phyloP scores from a whole-genome alignment of 768 basidiomycete species.

The Tulasnella sp. region DNA sequence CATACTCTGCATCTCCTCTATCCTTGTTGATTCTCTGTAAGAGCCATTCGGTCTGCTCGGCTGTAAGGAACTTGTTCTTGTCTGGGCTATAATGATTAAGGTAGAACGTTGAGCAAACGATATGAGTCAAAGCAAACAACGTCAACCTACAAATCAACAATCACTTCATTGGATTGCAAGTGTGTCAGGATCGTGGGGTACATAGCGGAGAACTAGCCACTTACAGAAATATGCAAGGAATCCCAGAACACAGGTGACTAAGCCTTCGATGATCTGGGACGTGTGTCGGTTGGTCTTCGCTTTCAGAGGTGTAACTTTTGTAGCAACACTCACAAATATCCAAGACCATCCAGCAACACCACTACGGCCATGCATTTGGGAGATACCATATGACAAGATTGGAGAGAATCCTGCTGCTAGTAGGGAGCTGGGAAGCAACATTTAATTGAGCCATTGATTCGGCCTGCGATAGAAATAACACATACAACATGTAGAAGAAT shows the following conservation, averaged over 20 bases:
- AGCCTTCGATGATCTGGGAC: constrained; percentile 5
- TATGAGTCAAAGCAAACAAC: too few relatives aligned
- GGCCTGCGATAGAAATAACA: background rate
- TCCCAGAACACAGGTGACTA: background rate
- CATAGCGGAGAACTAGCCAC: too few relatives aligned
- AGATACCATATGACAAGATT: constrained; percentile 11
- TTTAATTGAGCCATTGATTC: background rate
- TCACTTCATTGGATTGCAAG: background rate
- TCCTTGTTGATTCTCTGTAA: background rate
- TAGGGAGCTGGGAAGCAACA: background rate
- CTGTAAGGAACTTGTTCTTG: constrained; percentile 7
- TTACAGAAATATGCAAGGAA: constrained; percentile 2
- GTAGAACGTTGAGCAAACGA: background rate
- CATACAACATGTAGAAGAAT: constrained; percentile 1
- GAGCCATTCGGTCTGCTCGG: constrained; percentile 7
- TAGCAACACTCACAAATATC: constrained; percentile 54
- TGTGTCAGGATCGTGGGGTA: too few relatives aligned
- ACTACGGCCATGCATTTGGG: constrained; percentile 6
- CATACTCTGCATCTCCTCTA: constrained; percentile 6
- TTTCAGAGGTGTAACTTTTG: too few relatives aligned
- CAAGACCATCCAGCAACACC: constrained; percentile 49
- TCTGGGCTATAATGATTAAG: constrained; percentile 1
- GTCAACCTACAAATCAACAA: constrained; percentile 5
- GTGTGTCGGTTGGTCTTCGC: too few relatives aligned
- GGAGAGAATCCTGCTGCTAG: constrained; percentile 1